Conservation (phyloP, 2,329 filamentous ascomycete species). For the Nothophoma quercina region DNA sequence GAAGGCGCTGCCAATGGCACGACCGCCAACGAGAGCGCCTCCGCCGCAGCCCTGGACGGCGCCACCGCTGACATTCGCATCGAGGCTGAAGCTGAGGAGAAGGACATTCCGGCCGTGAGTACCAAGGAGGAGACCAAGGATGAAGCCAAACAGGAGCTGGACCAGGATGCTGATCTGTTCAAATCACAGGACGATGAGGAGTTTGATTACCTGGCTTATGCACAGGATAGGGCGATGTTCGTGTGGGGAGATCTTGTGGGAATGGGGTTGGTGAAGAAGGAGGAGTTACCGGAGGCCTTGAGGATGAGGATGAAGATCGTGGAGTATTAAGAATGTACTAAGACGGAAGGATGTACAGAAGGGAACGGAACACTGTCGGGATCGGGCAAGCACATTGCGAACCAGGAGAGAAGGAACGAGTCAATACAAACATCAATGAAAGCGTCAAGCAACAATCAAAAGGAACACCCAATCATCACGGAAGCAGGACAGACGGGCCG, state of each 20-base stretch:
- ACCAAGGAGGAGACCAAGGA: conserved; percentile 34
- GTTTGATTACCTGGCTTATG: conserved; percentile 93
- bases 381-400: too few relatives aligned
- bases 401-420: too few relatives aligned
- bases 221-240: conserved; percentile 88
- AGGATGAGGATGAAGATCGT: conserved; percentile 72
- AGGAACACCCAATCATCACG: too few relatives aligned
- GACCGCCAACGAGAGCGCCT: conserved; percentile 20
- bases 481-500: too few relatives aligned
- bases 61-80: conserved; percentile 31
- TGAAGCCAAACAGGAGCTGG: conserved; percentile 33
- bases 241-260: conserved; percentile 91
- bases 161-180: conserved; percentile 47
- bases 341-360: background rate
- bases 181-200: conserved; percentile 67
- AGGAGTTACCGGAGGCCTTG: conserved; percentile 78
- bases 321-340: conserved; percentile 54
- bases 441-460: too few relatives aligned
- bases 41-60: conserved; percentile 37
- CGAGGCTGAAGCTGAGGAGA: conserved; percentile 23
- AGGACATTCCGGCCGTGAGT: conserved; percentile 27
- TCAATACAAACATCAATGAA: too few relatives aligned
- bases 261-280: conserved; percentile 75
- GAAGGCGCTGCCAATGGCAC: conserved; percentile 22
- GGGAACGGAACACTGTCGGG: too few relatives aligned